These are phyloP conservation scores for Solanum peruvianum DNA, from an alignment of 257 asterid species.

Conservation along the genomic window DNA sequence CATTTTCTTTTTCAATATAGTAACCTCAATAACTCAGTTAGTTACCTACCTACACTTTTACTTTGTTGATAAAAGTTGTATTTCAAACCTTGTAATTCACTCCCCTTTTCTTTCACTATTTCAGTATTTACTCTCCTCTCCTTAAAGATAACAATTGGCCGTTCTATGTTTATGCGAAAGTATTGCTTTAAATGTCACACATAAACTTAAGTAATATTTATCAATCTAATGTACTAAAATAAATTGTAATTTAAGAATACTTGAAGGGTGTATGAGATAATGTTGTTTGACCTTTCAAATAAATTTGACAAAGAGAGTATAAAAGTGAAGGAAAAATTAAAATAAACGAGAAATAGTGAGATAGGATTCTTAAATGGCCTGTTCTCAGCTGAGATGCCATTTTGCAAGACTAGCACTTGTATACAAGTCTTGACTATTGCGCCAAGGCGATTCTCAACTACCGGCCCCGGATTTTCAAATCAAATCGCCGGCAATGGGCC, in stretches of 20 bases:
- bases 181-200: background rate
- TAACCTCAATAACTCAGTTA: no score
- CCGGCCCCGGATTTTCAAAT: background rate
- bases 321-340: background rate
- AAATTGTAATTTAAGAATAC: no score
- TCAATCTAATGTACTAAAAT: background rate
- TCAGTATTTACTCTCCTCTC: background rate
- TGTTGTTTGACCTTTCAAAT: background rate
- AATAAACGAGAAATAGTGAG: background rate
- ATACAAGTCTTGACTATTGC: background rate
- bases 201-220: background rate
- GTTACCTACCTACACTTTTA: background rate
- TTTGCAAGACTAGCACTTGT: background rate
- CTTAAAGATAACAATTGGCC: background rate
- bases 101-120: background rate
- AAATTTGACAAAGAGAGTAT: background rate
- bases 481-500: background rate
- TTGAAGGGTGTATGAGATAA: background rate
- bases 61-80: background rate
- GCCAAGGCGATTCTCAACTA: background rate
- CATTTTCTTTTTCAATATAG: background rate
- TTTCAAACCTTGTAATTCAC: background rate
- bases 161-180: background rate
- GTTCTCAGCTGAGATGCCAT: background rate
- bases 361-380: background rate